Percentiles rank a stretch among this genome's conserved stretches.
Evolutionary conservation across 345 rosid species (phyloP).

Genomic region (Kandelia obovata): DNA sequence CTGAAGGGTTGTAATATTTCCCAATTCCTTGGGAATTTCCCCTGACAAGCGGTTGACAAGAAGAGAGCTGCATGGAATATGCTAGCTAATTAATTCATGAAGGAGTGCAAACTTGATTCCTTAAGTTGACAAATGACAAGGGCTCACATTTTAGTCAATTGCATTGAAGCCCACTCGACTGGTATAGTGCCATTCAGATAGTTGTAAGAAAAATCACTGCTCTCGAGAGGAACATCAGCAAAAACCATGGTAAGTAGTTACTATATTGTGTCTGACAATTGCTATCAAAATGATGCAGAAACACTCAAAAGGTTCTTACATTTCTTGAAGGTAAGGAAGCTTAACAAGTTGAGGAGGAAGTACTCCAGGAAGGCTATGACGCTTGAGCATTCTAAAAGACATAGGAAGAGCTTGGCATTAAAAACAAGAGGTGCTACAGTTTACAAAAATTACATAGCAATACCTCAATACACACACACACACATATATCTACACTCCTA

Average conservation of each 20-base stretch:
- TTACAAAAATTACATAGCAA: too few species aligned
- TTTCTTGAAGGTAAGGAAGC: constrained; percentile 47
- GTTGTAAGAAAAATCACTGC: constrained; percentile 60
- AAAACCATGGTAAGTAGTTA: neutral
- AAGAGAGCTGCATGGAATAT: constrained; percentile 38
- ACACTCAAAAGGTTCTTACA: constrained; percentile 37
- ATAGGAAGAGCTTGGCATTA: neutral
- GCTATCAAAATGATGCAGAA: neutral
- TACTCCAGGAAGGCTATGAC: constrained; percentile 55
- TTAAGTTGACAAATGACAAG: neutral
- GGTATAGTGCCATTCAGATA: constrained; percentile 56
- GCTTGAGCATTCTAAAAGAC: constrained; percentile 43
- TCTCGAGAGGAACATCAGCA: neutral
- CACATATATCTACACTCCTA: too few species aligned
- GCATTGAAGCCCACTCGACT: constrained; percentile 52
- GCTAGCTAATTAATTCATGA: neutral
- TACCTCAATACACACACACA: too few species aligned
- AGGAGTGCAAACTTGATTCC: neutral
- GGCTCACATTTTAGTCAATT: constrained; percentile 46
- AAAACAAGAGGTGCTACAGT: too few species aligned
- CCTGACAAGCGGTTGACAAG: constrained; percentile 55
- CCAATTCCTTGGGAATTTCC: constrained; percentile 48
- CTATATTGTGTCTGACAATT: neutral
- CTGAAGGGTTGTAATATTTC: constrained; percentile 44
- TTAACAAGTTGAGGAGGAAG: constrained; percentile 57